These are phyloP conservation scores for Elaphomyces granulatus DNA, from an alignment of 495 filamentous ascomycete species.

Conservation along the genomic window DNA sequence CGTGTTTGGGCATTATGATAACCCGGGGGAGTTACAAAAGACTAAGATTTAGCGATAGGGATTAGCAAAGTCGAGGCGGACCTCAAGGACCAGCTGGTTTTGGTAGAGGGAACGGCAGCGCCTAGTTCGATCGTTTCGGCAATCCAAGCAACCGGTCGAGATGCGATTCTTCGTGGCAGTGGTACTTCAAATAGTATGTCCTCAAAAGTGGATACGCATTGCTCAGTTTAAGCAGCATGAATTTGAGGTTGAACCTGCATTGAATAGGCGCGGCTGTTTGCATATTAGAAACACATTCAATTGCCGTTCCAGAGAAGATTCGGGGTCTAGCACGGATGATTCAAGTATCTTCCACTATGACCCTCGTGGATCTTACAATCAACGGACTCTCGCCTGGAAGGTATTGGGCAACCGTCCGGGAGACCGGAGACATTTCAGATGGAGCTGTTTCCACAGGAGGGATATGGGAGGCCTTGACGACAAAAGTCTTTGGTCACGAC, in stretches of 20 bases:
- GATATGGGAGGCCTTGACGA: slow-evolving; percentile 53
- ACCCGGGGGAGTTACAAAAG: not conserved
- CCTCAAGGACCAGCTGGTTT: slow-evolving; percentile 34
- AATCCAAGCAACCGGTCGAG: slow-evolving; percentile 78
- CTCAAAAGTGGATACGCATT: not conserved
- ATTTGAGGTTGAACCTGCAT: too few species aligned
- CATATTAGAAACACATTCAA: slow-evolving; percentile 84
- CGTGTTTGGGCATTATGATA: too few species aligned
- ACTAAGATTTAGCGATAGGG: slow-evolving; percentile 12
- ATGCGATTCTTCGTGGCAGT: slow-evolving; percentile 86
- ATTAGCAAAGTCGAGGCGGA: slow-evolving; percentile 35
- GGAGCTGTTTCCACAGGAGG: slow-evolving; percentile 70
- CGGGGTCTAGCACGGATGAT: slow-evolving; percentile 71
- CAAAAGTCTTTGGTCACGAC: slow-evolving; percentile 33
- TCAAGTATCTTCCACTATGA: slow-evolving; percentile 57
- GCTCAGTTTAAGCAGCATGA: too few species aligned
- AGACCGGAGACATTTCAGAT: slow-evolving; percentile 76
- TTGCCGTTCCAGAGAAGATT: slow-evolving; percentile 42
- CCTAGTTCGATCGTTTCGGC: slow-evolving; percentile 79
- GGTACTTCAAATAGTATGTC: slow-evolving; percentile 69
- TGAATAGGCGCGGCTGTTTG: slow-evolving; percentile 73
- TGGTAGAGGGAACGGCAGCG: slow-evolving; percentile 44
- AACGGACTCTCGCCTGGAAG: slow-evolving; percentile 68
- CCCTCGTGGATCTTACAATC: slow-evolving; percentile 76
- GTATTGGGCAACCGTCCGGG: slow-evolving; percentile 71